These are phyloP conservation scores for Mycena sp. DNA, from an alignment of 1,284 basidiomycete genomes.

Conservation along the genomic window DNA sequence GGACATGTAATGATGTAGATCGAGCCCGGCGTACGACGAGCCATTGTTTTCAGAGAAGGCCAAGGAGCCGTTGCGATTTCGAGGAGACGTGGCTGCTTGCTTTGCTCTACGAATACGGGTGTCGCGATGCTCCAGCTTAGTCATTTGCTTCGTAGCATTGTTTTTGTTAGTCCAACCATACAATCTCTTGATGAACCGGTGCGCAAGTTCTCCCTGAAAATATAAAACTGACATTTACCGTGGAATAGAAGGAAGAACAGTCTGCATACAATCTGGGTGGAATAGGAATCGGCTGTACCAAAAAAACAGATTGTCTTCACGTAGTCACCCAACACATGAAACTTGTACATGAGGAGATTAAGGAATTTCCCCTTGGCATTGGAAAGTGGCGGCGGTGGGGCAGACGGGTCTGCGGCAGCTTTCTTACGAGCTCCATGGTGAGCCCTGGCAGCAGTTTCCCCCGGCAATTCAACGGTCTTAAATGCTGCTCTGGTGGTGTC, in stretches of 20 bases:
- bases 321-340: constrained; percentile 21
- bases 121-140: constrained; percentile 30
- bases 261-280: constrained; percentile 34
- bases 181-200: constrained; percentile 37
- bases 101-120: constrained; percentile 5
- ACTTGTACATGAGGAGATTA: constrained; percentile 25
- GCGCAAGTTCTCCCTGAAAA: constrained; percentile 41
- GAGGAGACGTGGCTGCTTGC: not conserved
- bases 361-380: constrained; percentile 5
- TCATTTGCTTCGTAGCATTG: constrained; percentile 39
- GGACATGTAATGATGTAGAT: constrained; percentile 32
- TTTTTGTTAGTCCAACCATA: constrained; percentile 42
- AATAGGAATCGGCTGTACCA: constrained; percentile 29
- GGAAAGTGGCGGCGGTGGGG: not conserved
- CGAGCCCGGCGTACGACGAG: not conserved
- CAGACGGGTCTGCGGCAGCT: constrained; percentile 4
- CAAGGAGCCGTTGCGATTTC: not conserved
- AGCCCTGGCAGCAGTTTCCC: constrained; percentile 29
- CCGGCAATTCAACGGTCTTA: constrained; percentile 37
- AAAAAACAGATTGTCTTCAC: not conserved
- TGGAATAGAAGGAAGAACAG: not conserved
- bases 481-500: constrained; percentile 31
- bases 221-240: not conserved
- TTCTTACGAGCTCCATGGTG: constrained; percentile 23
- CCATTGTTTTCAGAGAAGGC: constrained; percentile 4